Base-by-base conservation (phyloP, 192 early-diverging fungal species). In the Backusella parvicylindrica region DNA sequence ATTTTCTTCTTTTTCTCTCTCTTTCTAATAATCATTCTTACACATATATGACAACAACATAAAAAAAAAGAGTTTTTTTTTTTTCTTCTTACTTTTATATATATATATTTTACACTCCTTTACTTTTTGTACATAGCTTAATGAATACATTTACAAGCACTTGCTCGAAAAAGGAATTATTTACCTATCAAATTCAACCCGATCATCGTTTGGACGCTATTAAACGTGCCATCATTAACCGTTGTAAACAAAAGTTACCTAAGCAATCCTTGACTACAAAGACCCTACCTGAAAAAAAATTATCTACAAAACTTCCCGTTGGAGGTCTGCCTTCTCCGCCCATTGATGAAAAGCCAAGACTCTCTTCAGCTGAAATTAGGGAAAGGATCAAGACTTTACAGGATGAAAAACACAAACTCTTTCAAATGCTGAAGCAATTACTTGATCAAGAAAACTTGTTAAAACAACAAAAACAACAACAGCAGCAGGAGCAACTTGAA, bases 391-490 rank as follows among this genome's bases (percentile, higher is more conserved):
- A 40, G 3, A 0, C 26, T 15, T 21, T 73, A 31, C 64, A 36
- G 64, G 72, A 73, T 40, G 72, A 73, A 30, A 73, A 73, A 47
- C 72, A 73, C 63, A 37, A 40, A 36, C 23, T 73, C 12, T 73
- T 73, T 23, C 72, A 73, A 65, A 23, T 66, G 36, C 13, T 73
- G 30, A 73, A 73, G 15, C 72, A 73, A 32, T 64, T 64, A 26
- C 32, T 49, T 31, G 26, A 40, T 32, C 31, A 71, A 56, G 47
- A 49, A 56, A 49, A 47, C 13, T 40, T 32, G 23, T 37, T 36
- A 11, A 31, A 49, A 9, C 31, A 49, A 15, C 47, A 37, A n/a
- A 16, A 71, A 33, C 41, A 21, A 53, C 23, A 40, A 36, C 38
- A 49, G 32, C 43, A 50, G 49, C 70, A 71, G 13, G 21, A 36